phyloP scores from a whole-genome alignment of 2,329 filamentous ascomycete species.

The Boeremia lycopersici region DNA sequence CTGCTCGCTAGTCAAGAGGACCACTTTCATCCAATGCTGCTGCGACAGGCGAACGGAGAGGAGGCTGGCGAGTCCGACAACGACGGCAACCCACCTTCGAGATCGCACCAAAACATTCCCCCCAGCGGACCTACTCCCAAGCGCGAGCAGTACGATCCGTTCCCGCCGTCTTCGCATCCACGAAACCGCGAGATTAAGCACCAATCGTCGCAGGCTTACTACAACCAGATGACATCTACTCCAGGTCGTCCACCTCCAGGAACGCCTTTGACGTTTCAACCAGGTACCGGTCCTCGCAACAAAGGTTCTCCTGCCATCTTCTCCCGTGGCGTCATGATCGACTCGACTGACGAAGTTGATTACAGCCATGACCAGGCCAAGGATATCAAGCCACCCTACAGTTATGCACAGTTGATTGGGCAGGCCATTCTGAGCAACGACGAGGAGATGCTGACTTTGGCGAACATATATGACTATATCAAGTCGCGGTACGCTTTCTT shows the following conservation, averaged over 20 bases:
- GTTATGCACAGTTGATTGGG: constrained; percentile 95
- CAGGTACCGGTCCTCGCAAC: constrained; percentile 42
- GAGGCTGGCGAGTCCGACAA: constrained; percentile 49
- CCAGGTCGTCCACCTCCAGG: constrained; percentile 41
- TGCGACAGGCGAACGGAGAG: constrained; percentile 61
- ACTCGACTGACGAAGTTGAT: constrained; percentile 67
- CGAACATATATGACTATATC: constrained; percentile 93
- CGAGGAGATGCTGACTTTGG: constrained; percentile 87
- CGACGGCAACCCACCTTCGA: constrained; percentile 39
- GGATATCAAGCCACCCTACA: constrained; percentile 93
- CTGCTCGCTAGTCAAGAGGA: constrained; percentile 81
- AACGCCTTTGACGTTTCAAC: constrained; percentile 46
- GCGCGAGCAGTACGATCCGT: constrained; percentile 46
- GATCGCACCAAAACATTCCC: constrained; percentile 41
- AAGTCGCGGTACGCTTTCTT: constrained; percentile 93
- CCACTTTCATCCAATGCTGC: constrained; percentile 70
- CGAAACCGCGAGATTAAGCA: constrained; percentile 34
- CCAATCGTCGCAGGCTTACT: constrained; percentile 38
- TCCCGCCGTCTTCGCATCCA: constrained; percentile 45
- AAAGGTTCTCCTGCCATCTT: constrained; percentile 56
- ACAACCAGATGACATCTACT: constrained; percentile 45
- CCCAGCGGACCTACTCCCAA: constrained; percentile 45
- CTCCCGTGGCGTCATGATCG: constrained; percentile 58
- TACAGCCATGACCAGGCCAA: constrained; percentile 82
- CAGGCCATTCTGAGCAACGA: constrained; percentile 89